A percentile compares a stretch with the other conserved stretches of the same genome.
Evolutionary conservation across 169 alveolate genomes (phyloP).

Genomic region (Eimeria tenella): DNA sequence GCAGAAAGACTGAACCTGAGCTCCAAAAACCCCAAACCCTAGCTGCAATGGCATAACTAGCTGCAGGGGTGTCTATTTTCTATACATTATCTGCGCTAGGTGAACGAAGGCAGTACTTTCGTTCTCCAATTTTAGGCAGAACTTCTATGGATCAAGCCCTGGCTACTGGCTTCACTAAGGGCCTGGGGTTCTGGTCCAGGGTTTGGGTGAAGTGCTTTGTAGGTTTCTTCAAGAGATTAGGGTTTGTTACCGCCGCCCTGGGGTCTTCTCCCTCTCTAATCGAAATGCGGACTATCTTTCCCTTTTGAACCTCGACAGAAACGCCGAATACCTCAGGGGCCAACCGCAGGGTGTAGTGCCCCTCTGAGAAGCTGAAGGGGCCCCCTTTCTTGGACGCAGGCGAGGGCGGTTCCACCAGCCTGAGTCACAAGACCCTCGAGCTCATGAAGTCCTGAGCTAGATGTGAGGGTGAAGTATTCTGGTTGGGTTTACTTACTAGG

Average conservation of each 20-base stretch:
- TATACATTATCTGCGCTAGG: neutral
- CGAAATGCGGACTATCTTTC: conserved; percentile 63
- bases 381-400: neutral
- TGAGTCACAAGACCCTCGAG: neutral
- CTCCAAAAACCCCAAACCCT: neutral
- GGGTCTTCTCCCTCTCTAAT: conserved; percentile 78
- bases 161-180: neutral
- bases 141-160: no score
- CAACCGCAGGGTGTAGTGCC: conserved; percentile 71
- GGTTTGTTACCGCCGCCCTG: conserved; percentile 47
- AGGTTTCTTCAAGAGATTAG: no score
- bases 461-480: neutral
- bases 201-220: neutral
- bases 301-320: conserved; percentile 71
- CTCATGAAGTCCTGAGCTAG: no score
- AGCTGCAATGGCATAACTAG: neutral
- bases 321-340: conserved; percentile 76
- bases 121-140: no score
- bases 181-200: neutral
- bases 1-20: conserved; percentile 67
- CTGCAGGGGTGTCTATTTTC: neutral
- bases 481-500: neutral
- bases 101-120: neutral
- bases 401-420: conserved; percentile 25
- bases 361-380: conserved; percentile 74